A percentile compares a stretch with the other conserved stretches of the same genome.
phyloP scores from a whole-genome alignment of 2,329 filamentous ascomycete species.

The Corinectria fuckeliana region DNA sequence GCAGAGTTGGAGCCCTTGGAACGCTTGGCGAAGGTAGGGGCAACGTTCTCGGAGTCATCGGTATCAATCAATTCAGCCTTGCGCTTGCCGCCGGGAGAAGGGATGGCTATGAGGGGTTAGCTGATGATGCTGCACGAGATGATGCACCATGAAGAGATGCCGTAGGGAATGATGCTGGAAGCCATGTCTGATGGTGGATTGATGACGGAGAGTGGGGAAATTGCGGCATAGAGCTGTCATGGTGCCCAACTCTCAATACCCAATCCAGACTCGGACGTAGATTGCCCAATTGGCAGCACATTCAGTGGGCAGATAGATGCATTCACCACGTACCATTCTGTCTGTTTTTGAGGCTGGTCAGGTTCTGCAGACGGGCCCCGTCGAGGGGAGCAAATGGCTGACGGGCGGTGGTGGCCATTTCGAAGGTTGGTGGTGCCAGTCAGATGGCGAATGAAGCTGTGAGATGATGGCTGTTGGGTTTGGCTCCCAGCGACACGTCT shows the following conservation, averaged over 20 bases:
- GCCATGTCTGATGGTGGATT: neutral
- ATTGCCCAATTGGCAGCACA: neutral
- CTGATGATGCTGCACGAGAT: slow-evolving; percentile 8
- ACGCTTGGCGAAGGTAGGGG: slow-evolving; percentile 64
- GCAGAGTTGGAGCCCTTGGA: slow-evolving; percentile 57
- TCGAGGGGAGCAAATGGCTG: slow-evolving; percentile 80
- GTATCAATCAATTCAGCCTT: slow-evolving; percentile 62
- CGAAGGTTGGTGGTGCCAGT: slow-evolving; percentile 16
- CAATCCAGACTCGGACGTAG: neutral
- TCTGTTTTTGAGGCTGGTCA: slow-evolving; percentile 79
- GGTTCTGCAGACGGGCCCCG: slow-evolving; percentile 70
- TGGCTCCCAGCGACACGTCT: slow-evolving; percentile 2
- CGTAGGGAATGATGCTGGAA: neutral
- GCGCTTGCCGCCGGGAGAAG: slow-evolving; percentile 57
- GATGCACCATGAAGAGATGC: too few relatives aligned
- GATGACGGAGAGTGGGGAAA: slow-evolving; percentile 15
- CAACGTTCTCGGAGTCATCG: slow-evolving; percentile 67
- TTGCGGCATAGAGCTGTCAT: slow-evolving; percentile 8
- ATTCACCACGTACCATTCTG: slow-evolving; percentile 67
- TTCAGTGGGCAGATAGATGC: neutral
- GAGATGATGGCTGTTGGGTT: slow-evolving; percentile 51
- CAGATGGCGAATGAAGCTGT: slow-evolving; percentile 31
- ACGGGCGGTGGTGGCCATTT: slow-evolving; percentile 64
- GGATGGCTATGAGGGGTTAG: slow-evolving; percentile 46
- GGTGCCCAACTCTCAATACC: slow-evolving; percentile 8